phyloP scores from a whole-genome alignment of 106 monocot genomes.

The Apostasia shenzhenica region DNA sequence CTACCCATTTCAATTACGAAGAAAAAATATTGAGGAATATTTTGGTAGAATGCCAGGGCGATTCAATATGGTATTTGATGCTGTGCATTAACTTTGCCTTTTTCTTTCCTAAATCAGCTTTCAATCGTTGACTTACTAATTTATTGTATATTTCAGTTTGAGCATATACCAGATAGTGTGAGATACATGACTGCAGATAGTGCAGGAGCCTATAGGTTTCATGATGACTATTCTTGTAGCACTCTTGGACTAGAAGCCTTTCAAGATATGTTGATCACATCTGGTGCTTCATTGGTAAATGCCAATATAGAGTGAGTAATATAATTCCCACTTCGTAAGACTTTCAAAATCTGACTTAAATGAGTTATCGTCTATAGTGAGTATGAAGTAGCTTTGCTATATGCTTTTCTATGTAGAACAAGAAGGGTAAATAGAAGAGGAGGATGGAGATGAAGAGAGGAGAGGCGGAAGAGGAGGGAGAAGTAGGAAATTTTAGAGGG shows the following conservation, averaged over 20 bases:
- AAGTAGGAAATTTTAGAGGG: no score
- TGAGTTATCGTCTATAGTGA: no score
- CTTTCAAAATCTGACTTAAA: no score
- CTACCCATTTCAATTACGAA: slow-evolving; percentile 54
- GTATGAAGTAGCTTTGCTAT: no score
- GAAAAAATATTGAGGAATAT: slow-evolving; percentile 50
- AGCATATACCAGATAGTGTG: slow-evolving; percentile 40
- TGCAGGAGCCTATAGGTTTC: slow-evolving; percentile 53
- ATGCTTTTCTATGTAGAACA: no score
- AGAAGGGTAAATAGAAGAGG: no score
- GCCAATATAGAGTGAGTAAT: slow-evolving; percentile 57
- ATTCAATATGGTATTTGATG: slow-evolving; percentile 33
- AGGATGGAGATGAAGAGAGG: no score
- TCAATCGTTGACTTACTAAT: background rate
- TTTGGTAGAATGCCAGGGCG: slow-evolving; percentile 48
- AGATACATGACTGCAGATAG: slow-evolving; percentile 50
- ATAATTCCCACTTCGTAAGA: background rate
- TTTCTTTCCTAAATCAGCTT: slow-evolving; percentile 4
- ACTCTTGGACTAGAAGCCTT: slow-evolving; percentile 44
- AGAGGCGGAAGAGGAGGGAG: no score
- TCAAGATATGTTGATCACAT: slow-evolving; percentile 48
- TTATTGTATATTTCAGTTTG: slow-evolving; percentile 20
- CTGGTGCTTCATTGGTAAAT: slow-evolving; percentile 55
- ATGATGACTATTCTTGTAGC: slow-evolving; percentile 8
- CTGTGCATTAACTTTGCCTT: background rate